These are phyloP conservation scores for Parachlorella kessleri DNA, from an alignment of 139 green algal species.

Conservation along the genomic window DNA sequence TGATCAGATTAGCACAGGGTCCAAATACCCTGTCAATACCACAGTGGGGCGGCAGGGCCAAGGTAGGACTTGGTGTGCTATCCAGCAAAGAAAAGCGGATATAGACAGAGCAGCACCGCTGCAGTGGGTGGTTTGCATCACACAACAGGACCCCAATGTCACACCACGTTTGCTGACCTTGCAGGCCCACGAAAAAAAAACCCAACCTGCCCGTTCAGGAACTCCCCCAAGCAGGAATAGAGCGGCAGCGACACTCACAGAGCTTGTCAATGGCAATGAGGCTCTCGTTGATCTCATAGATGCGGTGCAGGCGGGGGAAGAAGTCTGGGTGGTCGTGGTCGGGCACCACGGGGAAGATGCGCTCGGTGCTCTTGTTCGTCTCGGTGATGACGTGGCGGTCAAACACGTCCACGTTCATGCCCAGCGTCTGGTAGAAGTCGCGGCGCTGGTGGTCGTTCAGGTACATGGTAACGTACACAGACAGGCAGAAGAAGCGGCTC, in stretches of 20 bases:
- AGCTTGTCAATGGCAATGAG: conserved; percentile 52
- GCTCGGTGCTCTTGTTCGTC: conserved; percentile 97
- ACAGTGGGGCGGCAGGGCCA: no score
- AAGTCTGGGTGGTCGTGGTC: conserved; percentile 88
- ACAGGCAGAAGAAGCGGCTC: conserved; percentile 99
- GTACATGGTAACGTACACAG: conserved; percentile 99
- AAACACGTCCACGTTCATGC: conserved; percentile 96
- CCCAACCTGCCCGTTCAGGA: no score
- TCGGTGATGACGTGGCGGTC: conserved; percentile 99
- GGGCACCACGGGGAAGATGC: conserved; percentile 95
- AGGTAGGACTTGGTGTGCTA: no score
- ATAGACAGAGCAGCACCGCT: no score
- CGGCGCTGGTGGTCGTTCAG: conserved; percentile 97
- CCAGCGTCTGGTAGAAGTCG: conserved; percentile 93
- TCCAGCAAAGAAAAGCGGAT: no score
- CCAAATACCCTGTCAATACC: no score
- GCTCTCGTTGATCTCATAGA: conserved; percentile 71
- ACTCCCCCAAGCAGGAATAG: no score
- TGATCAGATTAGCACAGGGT: no score
- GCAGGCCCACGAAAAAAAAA: no score
- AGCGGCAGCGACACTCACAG: neutral
- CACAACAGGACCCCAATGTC: no score
- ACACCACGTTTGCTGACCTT: no score
- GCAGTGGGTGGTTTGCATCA: no score
- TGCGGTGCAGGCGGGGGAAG: conserved; percentile 79